These are phyloP conservation scores for Citrus glauca DNA, from an alignment of 345 rosid species.

Conservation along the genomic window DNA sequence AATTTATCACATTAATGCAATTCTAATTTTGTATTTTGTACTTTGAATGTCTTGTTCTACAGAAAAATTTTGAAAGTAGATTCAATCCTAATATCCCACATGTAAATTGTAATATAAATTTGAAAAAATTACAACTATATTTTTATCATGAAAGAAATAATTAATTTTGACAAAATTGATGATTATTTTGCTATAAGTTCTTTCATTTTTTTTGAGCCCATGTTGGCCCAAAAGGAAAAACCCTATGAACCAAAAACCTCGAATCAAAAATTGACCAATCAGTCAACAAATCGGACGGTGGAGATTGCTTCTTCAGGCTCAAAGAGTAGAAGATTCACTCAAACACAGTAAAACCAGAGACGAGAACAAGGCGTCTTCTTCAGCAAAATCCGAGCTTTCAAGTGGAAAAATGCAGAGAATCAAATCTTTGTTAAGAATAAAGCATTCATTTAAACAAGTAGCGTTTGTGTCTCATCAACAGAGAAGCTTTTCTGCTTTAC, in stretches of 20 bases:
- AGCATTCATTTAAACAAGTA: slow-evolving; percentile 33
- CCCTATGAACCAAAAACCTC: not conserved
- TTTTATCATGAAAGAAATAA: too few relatives aligned
- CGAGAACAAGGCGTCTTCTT: not conserved
- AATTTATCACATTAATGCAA: too few relatives aligned
- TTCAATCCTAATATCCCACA: too few relatives aligned
- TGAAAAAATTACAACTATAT: too few relatives aligned
- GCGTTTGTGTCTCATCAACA: slow-evolving; percentile 24
- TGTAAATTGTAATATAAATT: too few relatives aligned
- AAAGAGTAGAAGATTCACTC: not conserved
- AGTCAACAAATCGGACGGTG: slow-evolving; percentile 1
- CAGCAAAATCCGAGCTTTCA: not conserved
- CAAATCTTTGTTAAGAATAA: slow-evolving; percentile 37
- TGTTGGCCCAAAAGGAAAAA: not conserved
- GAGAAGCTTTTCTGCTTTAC: slow-evolving; percentile 64
- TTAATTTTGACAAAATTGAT: too few relatives aligned
- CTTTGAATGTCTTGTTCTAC: too few relatives aligned
- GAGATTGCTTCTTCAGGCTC: not conserved
- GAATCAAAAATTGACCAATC: not conserved
- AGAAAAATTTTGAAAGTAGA: too few relatives aligned
- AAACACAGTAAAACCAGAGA: not conserved
- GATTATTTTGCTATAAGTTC: not conserved
- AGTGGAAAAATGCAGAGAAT: slow-evolving; percentile 45
- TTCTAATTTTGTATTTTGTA: too few relatives aligned
- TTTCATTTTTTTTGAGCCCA: not conserved